Base-by-base conservation (phyloP, 2,329 filamentous ascomycete genomes). In the Metarhizium anisopliae region DNA sequence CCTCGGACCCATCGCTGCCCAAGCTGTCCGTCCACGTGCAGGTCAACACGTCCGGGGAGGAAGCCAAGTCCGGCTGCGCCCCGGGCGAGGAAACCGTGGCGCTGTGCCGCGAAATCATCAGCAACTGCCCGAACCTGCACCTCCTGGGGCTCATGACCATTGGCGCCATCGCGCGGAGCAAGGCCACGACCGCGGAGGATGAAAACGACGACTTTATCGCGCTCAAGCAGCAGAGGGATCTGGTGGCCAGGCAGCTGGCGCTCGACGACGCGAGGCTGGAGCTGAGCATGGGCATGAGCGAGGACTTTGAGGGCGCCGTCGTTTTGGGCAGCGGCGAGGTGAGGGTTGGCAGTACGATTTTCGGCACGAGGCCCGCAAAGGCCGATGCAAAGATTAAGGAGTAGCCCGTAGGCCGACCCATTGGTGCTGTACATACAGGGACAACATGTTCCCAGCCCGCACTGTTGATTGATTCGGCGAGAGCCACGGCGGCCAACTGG, bases 251-350 rank as follows among this genome's bases (percentile, higher is more conserved):
- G 65, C 86, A 74, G 58, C 64, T 76, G 20, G 67, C 66, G 1
- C 55, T 74, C 52, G 68, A 76, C 16, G 72, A 75, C n/a, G 78
- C 79, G 58, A 60, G 57, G n/a, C 68, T 96, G 64, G 91, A 96
- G 76, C 71, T 97, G 72, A 96, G 92, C 72, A 99, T 99, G 93
- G 93, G 93, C 6, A 99, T 99, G 94, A 96, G 91, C 68, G 85
- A 90, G 66, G 94, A 99, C 71, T 99, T 93, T 70, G 92, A 96
- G 75, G 88, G 86, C 7, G 94, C 94, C 0, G 86, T 97, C 66
- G 73, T 72, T 13, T 76, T 90, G 76, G 94, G 94, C 0, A 96
- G 92, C 72, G 80, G 83, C 63, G 91, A 97, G 77, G 92, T 99
- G 6, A 81, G 94, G 56, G 84, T 99, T 8, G 94, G 94, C 2